Conservation (phyloP, 768 basidiomycete species). For the Rhodotorula kratochvilovae region DNA sequence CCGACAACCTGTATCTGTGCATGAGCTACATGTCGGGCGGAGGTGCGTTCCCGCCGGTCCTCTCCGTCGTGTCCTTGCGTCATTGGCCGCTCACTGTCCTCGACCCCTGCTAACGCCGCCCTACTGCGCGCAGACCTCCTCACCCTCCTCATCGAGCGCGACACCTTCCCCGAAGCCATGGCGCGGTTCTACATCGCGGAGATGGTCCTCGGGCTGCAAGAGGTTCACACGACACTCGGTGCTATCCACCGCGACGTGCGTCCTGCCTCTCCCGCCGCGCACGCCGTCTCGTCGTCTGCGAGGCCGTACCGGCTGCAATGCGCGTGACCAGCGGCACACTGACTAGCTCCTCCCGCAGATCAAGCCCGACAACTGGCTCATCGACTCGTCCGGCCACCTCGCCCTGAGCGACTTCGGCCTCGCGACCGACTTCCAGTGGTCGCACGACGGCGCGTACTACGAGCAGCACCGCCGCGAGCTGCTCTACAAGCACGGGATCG, state of each 20-base stretch:
- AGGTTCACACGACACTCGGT: slow-evolving; percentile 77
- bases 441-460: slow-evolving; percentile 72
- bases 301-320: no score
- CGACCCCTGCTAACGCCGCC: slow-evolving; percentile 14
- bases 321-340: no score
- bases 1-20: slow-evolving; percentile 87
- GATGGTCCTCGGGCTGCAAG: slow-evolving; percentile 85
- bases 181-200: slow-evolving; percentile 51
- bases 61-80: no score
- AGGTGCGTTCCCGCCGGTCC: no score
- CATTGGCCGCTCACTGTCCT: background rate
- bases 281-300: no score
- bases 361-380: slow-evolving; percentile 69
- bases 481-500: slow-evolving; percentile 87
- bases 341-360: slow-evolving; percentile 46
- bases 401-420: slow-evolving; percentile 92
- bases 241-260: slow-evolving; percentile 99
- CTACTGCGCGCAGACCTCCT: slow-evolving; percentile 71
- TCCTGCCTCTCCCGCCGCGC: slow-evolving; percentile 60
- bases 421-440: slow-evolving; percentile 61
- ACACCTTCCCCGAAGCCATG: slow-evolving; percentile 47
- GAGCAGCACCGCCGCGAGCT: slow-evolving; percentile 86
- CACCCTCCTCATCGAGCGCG: slow-evolving; percentile 80
- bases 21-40: slow-evolving; percentile 34
- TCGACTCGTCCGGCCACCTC: slow-evolving; percentile 88